Conservation (phyloP, 192 early-diverging fungal species). For the Borealophlyctis nickersoniae region DNA sequence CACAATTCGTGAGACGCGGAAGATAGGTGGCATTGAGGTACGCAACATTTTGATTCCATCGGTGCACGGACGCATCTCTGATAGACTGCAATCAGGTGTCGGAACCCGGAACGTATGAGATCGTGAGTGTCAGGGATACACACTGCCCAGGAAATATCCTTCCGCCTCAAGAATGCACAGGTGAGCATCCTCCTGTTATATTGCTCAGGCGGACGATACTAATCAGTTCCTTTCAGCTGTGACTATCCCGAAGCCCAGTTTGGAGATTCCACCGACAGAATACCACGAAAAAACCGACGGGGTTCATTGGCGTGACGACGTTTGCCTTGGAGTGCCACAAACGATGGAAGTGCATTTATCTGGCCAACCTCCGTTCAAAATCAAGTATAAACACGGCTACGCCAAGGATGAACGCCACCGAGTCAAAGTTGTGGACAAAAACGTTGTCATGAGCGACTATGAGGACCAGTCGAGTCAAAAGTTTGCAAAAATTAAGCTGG, state of each 20-base stretch:
- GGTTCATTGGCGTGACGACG: constrained; percentile 5
- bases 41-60: constrained; percentile 1
- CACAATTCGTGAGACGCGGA: background rate
- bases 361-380: constrained; percentile 39
- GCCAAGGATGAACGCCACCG: background rate
- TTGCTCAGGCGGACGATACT: background rate
- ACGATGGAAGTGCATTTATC: constrained; percentile 29
- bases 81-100: constrained; percentile 12
- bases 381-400: constrained; percentile 23
- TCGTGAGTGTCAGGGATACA: constrained; percentile 31
- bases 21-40: constrained; percentile 18
- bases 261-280: constrained; percentile 33
- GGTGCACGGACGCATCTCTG: background rate
- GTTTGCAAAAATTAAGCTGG: constrained; percentile 25
- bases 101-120: constrained; percentile 32
- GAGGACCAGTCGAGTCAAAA: constrained; percentile 22
- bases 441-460: constrained; percentile 12
- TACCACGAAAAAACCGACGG: constrained; percentile 11
- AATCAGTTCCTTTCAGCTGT: constrained; percentile 16
- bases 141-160: constrained; percentile 33
- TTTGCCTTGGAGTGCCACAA: constrained; percentile 33
- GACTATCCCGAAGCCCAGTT: constrained; percentile 30
- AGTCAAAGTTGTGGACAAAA: background rate
- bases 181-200: constrained; percentile 28
- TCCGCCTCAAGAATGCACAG: constrained; percentile 24